Evolutionary conservation across 2,329 filamentous ascomycete species (phyloP).

Genomic region (Metarhizium sp.): DNA sequence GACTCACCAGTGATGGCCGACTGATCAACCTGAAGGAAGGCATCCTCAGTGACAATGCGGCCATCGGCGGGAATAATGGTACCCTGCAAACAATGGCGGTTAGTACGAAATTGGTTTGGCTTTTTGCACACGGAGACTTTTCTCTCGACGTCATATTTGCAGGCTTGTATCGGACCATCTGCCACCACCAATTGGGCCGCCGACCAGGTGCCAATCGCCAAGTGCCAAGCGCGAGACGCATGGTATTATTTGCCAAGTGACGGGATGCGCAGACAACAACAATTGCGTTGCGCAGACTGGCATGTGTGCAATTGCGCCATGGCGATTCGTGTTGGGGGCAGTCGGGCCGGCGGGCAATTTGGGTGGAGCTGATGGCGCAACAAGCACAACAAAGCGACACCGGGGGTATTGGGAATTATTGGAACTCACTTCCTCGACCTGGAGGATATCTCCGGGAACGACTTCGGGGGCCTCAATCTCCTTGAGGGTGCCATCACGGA

Average conservation of each 20-base stretch:
- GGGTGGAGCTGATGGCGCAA: neutral
- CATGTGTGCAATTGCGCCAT: neutral
- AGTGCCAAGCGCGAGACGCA: neutral
- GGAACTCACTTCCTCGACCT: slow-evolving; percentile 58
- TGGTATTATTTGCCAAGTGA: neutral
- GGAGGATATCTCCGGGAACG: slow-evolving; percentile 82
- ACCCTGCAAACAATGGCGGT: slow-evolving; percentile 35
- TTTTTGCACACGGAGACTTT: neutral
- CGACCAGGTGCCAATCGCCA: neutral
- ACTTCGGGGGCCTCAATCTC: slow-evolving; percentile 78
- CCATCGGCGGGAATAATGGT: slow-evolving; percentile 88
- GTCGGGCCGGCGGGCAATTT: neutral
- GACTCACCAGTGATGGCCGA: slow-evolving; percentile 89
- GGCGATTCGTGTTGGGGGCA: neutral
- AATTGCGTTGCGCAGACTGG: neutral
- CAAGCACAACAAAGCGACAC: neutral
- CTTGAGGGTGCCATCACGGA: slow-evolving; percentile 66
- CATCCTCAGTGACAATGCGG: slow-evolving; percentile 72
- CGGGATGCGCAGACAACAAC: neutral
- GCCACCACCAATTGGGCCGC: neutral
- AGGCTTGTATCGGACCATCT: neutral
- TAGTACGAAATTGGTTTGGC: neutral
- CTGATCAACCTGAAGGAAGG: slow-evolving; percentile 85
- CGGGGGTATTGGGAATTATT: neutral
- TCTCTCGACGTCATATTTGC: neutral